phyloP scores from a whole-genome alignment of 148 eudicot genomes.

The Rhododendron henanense region DNA sequence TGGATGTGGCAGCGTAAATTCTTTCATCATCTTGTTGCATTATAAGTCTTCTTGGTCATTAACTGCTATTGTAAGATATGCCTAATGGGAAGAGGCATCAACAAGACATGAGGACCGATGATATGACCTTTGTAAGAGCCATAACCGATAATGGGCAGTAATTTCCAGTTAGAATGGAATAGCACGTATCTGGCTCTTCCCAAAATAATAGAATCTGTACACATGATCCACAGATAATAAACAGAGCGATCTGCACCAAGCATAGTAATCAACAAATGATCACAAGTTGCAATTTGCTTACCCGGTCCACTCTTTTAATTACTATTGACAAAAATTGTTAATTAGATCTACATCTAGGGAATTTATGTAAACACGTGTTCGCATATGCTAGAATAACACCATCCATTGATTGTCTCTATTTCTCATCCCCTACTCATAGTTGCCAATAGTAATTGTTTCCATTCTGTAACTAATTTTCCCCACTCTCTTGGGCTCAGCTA shows the following conservation, averaged over 20 bases:
- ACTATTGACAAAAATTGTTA: background rate
- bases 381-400: background rate
- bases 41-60: background rate
- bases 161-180: background rate
- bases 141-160: background rate
- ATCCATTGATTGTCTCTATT: background rate
- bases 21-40: background rate
- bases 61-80: background rate
- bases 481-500: background rate
- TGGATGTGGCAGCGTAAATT: conserved; percentile 81
- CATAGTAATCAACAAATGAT: background rate
- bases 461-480: background rate
- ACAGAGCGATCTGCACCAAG: background rate
- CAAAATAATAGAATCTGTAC: background rate
- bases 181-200: background rate
- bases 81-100: background rate
- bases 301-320: background rate
- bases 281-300: background rate
- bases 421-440: background rate
- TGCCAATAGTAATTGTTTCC: background rate
- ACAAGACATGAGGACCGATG: background rate
- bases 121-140: background rate
- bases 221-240: background rate
- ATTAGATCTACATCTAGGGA: background rate
- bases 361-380: background rate